These are phyloP conservation scores for Lunularia cruciata DNA, from an alignment of 225 moss, liverwort and hornwort genomes.

Conservation along the genomic window DNA sequence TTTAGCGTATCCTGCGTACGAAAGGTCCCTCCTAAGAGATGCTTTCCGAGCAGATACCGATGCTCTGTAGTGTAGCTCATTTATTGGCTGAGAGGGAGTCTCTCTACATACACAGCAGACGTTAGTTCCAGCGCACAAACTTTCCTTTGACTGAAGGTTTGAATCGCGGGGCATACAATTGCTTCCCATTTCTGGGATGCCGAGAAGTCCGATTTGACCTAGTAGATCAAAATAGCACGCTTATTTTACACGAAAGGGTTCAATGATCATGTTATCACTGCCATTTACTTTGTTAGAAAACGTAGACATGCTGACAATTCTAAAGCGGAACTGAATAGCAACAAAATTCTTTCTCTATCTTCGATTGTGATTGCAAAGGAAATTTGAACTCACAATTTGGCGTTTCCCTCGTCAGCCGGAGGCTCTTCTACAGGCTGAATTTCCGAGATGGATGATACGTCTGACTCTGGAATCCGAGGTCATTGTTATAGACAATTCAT, in stretches of 20 bases:
- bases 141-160: no score
- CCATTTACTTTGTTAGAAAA: no score
- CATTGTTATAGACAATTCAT: neutral
- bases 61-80: constrained; percentile 41
- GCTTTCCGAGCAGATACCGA: constrained; percentile 31
- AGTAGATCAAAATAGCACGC: no score
- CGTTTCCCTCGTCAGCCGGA: neutral
- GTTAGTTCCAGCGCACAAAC: neutral
- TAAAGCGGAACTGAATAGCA: no score
- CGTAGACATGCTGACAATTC: no score
- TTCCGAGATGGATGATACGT: constrained; percentile 20
- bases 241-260: no score
- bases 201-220: no score
- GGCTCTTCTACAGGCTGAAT: constrained; percentile 38
- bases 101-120: constrained; percentile 19
- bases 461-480: neutral
- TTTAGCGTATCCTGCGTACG: constrained; percentile 38
- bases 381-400: constrained; percentile 25
- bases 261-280: no score
- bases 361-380: neutral
- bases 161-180: no score
- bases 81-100: constrained; percentile 28
- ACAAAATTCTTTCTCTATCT: neutral
- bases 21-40: constrained; percentile 33
- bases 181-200: no score